Evolutionary conservation across 805 yeast genomes (phyloP), one percentile per base, ranked within the genome.

Genomic region (Candida odintsovae): DNA sequence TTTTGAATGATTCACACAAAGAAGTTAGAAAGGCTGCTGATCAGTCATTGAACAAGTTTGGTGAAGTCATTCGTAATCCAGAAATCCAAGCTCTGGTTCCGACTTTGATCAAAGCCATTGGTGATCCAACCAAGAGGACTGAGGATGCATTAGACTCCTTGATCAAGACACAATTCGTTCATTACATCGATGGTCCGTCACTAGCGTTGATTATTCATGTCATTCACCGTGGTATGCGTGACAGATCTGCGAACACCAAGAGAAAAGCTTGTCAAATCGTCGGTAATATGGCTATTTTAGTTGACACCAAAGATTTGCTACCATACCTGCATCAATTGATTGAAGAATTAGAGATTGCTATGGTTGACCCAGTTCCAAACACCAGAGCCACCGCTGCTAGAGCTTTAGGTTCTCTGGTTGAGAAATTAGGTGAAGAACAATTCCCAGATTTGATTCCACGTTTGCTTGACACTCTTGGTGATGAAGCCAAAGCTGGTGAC

Each of bases 361-460:
- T 94, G 96, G 97, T 95, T 43, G 99, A 94, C 57, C 99, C 99
- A 1, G 99, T 94, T 44, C 96, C 98, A 28, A 87, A 82, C 38
- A 94, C 99, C 0, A 81, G 98, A 64, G 95, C 98, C 1, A 94
- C 97, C 19, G 98, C 98, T 21, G 90, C 97, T 19, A 82, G 97
- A 67, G 99, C 99, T 0, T 70, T 94, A 43, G 99, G 99, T 55
- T 89, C 97, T 0, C 73, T 94, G 51, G 97, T 95, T 41, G 98
- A 94, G 64, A 92, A 90, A 63, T 73, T 94, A 37, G 99, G 99
- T 46, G 99, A 94, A 67, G 96, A 88, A 41, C 83, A 80, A 55
- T 90, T 94, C 88, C 97, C 99, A 31, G 86, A 79, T 36, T 80
- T 94, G 63, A 86, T 94, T 55, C 87, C 95, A 40, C 80, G 90